Conservation (phyloP, 768 basidiomycete genomes). For the Kondoa malvinella region DNA sequence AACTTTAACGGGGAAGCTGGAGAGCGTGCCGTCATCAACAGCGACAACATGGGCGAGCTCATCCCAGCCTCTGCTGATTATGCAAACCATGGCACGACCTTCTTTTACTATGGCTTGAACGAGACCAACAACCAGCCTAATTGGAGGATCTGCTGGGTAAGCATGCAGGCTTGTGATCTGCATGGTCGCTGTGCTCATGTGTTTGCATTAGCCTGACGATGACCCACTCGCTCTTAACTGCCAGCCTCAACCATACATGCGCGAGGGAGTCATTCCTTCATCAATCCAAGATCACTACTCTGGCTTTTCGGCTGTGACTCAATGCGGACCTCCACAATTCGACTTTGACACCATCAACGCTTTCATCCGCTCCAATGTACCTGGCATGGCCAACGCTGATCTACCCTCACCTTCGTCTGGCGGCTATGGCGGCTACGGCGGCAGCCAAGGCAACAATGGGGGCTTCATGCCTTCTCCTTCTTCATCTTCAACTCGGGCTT, state of each 20-base stretch:
- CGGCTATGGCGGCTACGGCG: no score
- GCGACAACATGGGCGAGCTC: constrained; percentile 13
- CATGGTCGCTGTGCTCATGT: no score
- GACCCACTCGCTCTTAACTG: not conserved
- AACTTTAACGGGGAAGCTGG: constrained; percentile 21
- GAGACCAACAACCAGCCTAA: constrained; percentile 12
- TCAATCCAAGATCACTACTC: not conserved
- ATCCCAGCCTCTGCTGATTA: constrained; percentile 16
- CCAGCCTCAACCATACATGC: not conserved
- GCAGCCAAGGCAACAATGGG: no score
- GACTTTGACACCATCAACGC: not conserved
- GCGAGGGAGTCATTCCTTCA: not conserved
- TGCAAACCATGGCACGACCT: constrained; percentile 16
- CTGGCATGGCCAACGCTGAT: not conserved
- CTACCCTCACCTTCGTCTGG: not conserved
- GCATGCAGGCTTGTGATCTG: no score
- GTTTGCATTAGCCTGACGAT: not conserved
- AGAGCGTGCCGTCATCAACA: constrained; percentile 17
- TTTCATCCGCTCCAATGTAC: not conserved
- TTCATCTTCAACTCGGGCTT: no score
- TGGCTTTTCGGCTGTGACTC: not conserved
- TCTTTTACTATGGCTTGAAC: constrained; percentile 12
- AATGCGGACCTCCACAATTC: not conserved
- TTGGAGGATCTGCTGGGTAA: constrained; percentile 20
- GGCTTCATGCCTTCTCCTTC: no score